Base-by-base conservation (phyloP, 1,139 yeast genomes). In the Debaryomyces coudertii region DNA sequence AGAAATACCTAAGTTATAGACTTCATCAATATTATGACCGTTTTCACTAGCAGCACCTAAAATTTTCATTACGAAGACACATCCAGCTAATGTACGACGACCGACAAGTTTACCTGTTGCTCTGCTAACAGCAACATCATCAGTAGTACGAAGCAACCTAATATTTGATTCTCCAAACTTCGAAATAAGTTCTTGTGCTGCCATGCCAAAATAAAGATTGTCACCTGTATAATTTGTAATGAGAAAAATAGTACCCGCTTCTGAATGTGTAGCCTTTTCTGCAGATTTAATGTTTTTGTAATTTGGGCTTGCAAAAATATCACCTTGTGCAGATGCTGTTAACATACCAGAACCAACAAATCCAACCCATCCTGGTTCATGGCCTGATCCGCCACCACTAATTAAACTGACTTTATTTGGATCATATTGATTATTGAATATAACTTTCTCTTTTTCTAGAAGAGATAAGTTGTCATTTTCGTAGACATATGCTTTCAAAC, bases 301-400 rank as follows among this genome's bases (percentile, higher is more conserved):
- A 48, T 68, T 69, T 20, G 79, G 79, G 38, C 73, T 63, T 24
- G 79, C 78, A 61, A 74, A 74, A 6, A 74, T 66, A 45, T 73
- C 75, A 18, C 79, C 79, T 53, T 71, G 73, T 18, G 73, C 77
- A 20, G 77, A 73, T 6, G 77, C 77, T 24, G 73, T 58, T 29
- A 74, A 59, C 76, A 75, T 71, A 1, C 77, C 79, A 23, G 61
- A 53, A 18, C 78, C 76, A 12, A 75, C 79, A 45, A 71, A 66
- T 1, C 78, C 79, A 40, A 69, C 60, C 64, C 71, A 72, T 5
- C 75, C 76, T 7, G 79, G 79, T 53, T 75, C 79, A 48, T 74
- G 79, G 14, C 79, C 79, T 7, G 77, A 68, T 4, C 77, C 77
- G 4, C 79, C 79, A 7, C 79, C 79, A 41, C 71, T 65, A 34